Evolutionary conservation across 2,329 filamentous ascomycete species (phyloP).

Genomic region (Claviceps citrina): DNA sequence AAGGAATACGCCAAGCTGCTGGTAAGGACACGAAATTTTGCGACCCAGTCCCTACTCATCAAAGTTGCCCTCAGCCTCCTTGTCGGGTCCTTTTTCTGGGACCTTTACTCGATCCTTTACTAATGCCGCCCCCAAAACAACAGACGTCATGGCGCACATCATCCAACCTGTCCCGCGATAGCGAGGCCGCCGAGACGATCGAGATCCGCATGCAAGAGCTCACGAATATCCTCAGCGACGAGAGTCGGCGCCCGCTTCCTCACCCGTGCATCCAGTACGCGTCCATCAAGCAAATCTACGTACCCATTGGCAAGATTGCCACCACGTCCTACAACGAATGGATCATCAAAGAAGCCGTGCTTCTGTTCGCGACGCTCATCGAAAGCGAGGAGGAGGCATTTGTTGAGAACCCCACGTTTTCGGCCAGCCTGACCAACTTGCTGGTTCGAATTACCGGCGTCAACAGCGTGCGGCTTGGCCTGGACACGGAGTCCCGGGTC

Average conservation of each 20-base stretch:
- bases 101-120: too few species aligned
- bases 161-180: constrained; percentile 43
- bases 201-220: constrained; percentile 48
- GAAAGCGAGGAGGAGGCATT: constrained; percentile 96
- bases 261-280: constrained; percentile 87
- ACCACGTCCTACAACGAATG: constrained; percentile 70
- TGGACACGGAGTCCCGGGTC: constrained; percentile 73
- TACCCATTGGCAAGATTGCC: constrained; percentile 77
- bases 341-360: constrained; percentile 70
- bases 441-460: constrained; percentile 63
- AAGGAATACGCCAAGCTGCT: constrained; percentile 49
- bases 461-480: constrained; percentile 56
- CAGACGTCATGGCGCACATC: constrained; percentile 45
- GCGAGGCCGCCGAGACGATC: constrained; percentile 46
- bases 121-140: background rate
- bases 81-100: background rate
- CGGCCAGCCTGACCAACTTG: constrained; percentile 73
- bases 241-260: constrained; percentile 72
- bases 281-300: constrained; percentile 74
- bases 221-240: constrained; percentile 66
- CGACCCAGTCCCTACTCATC: background rate
- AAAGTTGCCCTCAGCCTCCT: background rate
- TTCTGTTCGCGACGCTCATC: constrained; percentile 79
- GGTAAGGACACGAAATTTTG: constrained; percentile 23
- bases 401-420: constrained; percentile 72